Evolutionary conservation across 495 filamentous ascomycete genomes (phyloP), one percentile per base, ranked within the genome.

Genomic region (Beverwykella pulmonaria): DNA sequence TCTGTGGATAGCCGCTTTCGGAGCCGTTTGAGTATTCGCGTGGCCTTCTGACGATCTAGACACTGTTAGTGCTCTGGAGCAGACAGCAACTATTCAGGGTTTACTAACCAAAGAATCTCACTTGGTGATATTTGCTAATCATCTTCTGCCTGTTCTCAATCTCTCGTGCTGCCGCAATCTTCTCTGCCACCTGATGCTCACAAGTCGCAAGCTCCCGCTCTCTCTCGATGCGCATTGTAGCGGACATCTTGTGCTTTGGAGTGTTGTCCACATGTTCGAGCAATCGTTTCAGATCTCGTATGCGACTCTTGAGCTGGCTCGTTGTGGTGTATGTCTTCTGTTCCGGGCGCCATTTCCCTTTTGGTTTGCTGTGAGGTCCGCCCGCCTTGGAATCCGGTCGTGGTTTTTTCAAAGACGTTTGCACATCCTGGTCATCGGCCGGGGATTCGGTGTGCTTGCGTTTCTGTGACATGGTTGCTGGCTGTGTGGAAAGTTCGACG

Each of bases 41-140:
- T 86, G 19, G 92, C 92, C 73, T 93, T 95, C 77, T 96, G 90
- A 32, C 91, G 83, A 67, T 97, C 93, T 95, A 70, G 56, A 57
- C 10, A 0, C 17, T 71, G 73, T 63, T 30, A 63, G 36, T 20
- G 7, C 55, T 49, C n/a, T 41, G 14, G 23, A 6, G 32, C 12
- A 27, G 10, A 4, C 39, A 19, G 32, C 2, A 61, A 14, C 14
- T 23, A 36, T 4, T 20, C 8, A 14, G 36, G 30, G 9, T 26
- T 20, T 19, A 59, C 82, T 54, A 76, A 90, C 92, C 83, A 83
- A 89, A 91, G 75, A 98, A 98, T 53, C 94, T 82, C 25, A 97
- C 90, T 85, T 94, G 96, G 74, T 97, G 93, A 73, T 97, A 98
- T 71, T 87, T 92, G 74, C 82, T 84, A 53, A 93, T 93, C 83